These are phyloP conservation scores for Cladosporium austrohemisphaericum DNA, from an alignment of 2,329 filamentous ascomycete genomes.

Conservation along the genomic window DNA sequence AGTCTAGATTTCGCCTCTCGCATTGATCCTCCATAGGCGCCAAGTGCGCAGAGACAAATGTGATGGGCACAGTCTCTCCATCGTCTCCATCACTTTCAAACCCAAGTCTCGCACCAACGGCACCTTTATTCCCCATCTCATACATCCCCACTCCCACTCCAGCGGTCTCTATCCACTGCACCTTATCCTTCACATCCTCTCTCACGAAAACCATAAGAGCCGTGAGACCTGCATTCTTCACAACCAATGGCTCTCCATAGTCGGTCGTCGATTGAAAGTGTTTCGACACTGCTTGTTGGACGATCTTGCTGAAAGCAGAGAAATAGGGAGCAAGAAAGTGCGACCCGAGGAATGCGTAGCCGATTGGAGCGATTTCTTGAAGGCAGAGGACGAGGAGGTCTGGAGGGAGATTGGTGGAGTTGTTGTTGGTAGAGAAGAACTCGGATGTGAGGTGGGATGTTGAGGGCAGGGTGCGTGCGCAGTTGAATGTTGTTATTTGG, in stretches of 20 bases:
- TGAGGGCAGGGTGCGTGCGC: conserved; percentile 68
- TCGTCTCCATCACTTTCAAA: conserved; percentile 50
- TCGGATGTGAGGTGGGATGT: conserved; percentile 63
- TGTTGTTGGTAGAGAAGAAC: conserved; percentile 50
- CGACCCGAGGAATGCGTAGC: conserved; percentile 79
- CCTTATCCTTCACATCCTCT: conserved; percentile 52
- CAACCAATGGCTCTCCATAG: conserved; percentile 69
- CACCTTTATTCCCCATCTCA: conserved; percentile 95
- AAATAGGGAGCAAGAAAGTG: conserved; percentile 76
- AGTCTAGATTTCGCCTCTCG: conserved; percentile 76
- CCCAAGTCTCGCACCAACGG: conserved; percentile 71
- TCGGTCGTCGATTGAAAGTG: conserved; percentile 59
- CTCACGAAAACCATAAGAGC: conserved; percentile 80
- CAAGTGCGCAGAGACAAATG: conserved; percentile 83
- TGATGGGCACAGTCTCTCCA: conserved; percentile 58
- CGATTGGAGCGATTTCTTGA: conserved; percentile 84
- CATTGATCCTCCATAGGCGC: conserved; percentile 81
- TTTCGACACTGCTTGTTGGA: conserved; percentile 22
- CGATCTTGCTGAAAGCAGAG: conserved; percentile 65
- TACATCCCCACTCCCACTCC: conserved; percentile 79
- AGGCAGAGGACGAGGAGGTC: conserved; percentile 66
- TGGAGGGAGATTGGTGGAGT: conserved; percentile 51
- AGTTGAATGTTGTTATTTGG: conserved; percentile 87
- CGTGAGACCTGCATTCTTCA: conserved; percentile 82
- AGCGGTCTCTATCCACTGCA: conserved; percentile 68